Evolutionary conservation across 1,284 basidiomycete species (phyloP).

Genomic region (Athelia sp.): DNA sequence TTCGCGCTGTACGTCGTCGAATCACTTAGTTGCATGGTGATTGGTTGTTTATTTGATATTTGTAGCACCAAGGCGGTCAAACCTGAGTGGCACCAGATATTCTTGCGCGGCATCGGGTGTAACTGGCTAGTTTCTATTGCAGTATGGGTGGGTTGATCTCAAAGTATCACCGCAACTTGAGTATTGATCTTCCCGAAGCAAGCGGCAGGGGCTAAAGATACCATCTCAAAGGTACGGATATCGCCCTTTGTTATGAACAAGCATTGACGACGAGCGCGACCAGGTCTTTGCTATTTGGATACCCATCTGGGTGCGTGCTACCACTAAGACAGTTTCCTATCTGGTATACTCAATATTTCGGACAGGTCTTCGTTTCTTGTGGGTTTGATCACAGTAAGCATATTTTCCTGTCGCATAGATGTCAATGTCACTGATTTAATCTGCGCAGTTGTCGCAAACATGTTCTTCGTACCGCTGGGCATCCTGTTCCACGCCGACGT

Average conservation of each 20-base stretch:
- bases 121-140: conserved; percentile 79
- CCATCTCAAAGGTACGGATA: conserved; percentile 57
- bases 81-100: conserved; percentile 70
- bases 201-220: conserved; percentile 68
- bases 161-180: background rate
- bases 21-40: background rate
- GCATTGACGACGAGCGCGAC: background rate
- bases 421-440: background rate
- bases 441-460: conserved; percentile 59
- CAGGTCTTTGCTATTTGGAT: conserved; percentile 69
- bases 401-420: background rate
- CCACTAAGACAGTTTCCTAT: conserved; percentile 2
- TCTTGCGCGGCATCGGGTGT: conserved; percentile 72
- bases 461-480: conserved; percentile 70
- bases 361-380: conserved; percentile 65
- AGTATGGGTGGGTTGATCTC: conserved; percentile 53
- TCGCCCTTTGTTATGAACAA: background rate
- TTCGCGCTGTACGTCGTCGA: conserved; percentile 47
- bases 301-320: conserved; percentile 60
- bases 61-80: conserved; percentile 59
- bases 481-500: conserved; percentile 70
- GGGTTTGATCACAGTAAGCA: conserved; percentile 66
- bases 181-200: conserved; percentile 37
- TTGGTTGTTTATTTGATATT: too few species aligned
- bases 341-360: background rate